phyloP scores from a whole-genome alignment of 208 protist species.

The Zelonia costaricensis region DNA sequence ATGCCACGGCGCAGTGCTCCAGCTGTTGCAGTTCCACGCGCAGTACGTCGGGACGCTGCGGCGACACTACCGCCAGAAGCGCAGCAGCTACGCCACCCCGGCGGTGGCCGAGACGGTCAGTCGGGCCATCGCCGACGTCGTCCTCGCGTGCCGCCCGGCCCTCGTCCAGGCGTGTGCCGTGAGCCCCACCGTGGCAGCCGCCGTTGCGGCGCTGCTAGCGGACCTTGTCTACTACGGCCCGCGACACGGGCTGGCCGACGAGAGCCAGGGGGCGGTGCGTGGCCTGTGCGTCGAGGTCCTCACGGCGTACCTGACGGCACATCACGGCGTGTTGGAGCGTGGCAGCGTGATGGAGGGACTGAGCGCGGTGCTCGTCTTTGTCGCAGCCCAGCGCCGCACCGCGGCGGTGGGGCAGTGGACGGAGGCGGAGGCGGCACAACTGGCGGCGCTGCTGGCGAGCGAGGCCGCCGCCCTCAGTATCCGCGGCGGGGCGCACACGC shows the following conservation, averaged over 20 bases:
- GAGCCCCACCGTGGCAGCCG: conserved; percentile 60
- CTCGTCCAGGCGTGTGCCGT: conserved; percentile 27
- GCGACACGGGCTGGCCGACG: conserved; percentile 5
- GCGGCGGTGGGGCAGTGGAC: conserved; percentile 18
- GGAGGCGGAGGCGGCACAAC: neutral
- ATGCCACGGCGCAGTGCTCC: conserved; percentile 79
- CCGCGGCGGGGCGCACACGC: conserved; percentile 27
- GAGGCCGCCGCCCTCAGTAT: conserved; percentile 16
- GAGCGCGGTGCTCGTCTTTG: conserved; percentile 24
- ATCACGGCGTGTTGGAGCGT: conserved; percentile 25
- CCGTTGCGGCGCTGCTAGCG: conserved; percentile 49
- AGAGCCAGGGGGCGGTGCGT: conserved; percentile 13
- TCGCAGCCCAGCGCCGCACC: conserved; percentile 6
- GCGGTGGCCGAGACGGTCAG: conserved; percentile 20
- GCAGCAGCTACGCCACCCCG: conserved; percentile 39
- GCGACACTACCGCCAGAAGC: conserved; percentile 33
- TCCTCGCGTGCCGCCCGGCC: conserved; percentile 14
- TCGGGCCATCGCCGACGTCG: conserved; percentile 16
- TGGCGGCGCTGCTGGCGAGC: conserved; percentile 2
- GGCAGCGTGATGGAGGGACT: conserved; percentile 31
- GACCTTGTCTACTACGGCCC: conserved; percentile 61
- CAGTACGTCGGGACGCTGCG: conserved; percentile 76
- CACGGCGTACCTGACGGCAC: conserved; percentile 12
- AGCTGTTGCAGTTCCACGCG: conserved; percentile 74
- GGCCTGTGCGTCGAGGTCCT: conserved; percentile 21